phyloP scores from a whole-genome alignment of 805 yeast genomes.

The Komagataella phaffii region DNA sequence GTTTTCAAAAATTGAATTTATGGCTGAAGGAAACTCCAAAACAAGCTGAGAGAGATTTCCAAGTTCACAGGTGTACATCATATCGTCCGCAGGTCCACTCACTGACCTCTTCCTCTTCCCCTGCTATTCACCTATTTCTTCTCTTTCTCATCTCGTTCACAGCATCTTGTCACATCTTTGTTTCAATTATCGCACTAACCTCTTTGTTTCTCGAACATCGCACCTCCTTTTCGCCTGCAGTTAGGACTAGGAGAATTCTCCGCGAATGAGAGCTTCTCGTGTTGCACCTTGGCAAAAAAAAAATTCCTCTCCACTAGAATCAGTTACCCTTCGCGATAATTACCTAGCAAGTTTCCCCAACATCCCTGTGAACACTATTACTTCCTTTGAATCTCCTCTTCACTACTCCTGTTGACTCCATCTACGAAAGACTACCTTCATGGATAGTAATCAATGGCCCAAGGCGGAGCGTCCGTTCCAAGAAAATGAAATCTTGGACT shows the following conservation, averaged over 20 bases:
- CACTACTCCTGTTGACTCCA: neutral
- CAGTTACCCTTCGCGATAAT: neutral
- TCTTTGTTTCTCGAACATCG: neutral
- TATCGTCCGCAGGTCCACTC: neutral
- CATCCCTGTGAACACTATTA: neutral
- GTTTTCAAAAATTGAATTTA: neutral
- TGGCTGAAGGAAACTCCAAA: neutral
- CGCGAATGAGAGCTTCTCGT: neutral
- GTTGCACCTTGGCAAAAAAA: neutral
- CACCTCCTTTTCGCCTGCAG: neutral
- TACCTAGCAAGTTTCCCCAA: neutral
- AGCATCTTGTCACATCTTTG: neutral
- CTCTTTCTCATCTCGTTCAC: neutral
- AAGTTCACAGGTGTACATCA: neutral
- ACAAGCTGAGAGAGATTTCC: neutral
- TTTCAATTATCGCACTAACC: neutral
- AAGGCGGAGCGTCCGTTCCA: neutral
- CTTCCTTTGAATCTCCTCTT: neutral
- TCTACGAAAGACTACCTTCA: neutral
- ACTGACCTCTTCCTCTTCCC: neutral
- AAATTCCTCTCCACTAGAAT: neutral
- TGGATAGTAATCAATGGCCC: neutral
- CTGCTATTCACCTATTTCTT: neutral
- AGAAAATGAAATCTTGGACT: slow-evolving; percentile 1
- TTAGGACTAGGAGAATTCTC: no score